These are phyloP conservation scores for Ophiocordyceps camponoti-saundersi DNA, from an alignment of 2,329 filamentous ascomycete genomes.

Conservation along the genomic window DNA sequence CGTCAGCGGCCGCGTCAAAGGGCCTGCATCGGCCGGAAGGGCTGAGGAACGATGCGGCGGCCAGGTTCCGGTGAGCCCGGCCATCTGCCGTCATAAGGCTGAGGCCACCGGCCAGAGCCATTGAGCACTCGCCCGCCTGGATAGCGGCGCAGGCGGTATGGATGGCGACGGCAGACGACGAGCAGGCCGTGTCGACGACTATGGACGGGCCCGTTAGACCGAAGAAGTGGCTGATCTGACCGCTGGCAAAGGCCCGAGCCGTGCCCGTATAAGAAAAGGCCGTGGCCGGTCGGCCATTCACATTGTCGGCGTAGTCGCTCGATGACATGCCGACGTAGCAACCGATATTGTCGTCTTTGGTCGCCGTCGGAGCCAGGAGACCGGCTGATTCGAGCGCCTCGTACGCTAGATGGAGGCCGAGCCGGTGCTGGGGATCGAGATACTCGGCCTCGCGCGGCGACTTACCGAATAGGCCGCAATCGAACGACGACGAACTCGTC, in stretches of 20 bases:
- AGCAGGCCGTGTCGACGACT: constrained; percentile 3
- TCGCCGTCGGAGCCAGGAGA: constrained; percentile 1
- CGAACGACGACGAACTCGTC: constrained; percentile 5
- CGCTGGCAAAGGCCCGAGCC: background rate
- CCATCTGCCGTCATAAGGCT: constrained; percentile 52
- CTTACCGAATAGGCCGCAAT: constrained; percentile 13
- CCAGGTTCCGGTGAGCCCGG: constrained; percentile 41
- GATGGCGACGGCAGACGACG: background rate
- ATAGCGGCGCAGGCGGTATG: constrained; percentile 2
- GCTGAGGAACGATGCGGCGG: constrained; percentile 48
- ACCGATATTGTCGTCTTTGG: constrained; percentile 5
- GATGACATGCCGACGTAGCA: constrained; percentile 10
- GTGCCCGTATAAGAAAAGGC: constrained; percentile 12
- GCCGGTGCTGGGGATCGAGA: constrained; percentile 17
- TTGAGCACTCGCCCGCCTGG: constrained; percentile 23
- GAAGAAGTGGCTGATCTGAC: constrained; percentile 3
- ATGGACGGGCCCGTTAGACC: constrained; percentile 2
- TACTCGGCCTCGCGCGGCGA: constrained; percentile 9
- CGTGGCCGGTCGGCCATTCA: constrained; percentile 8
- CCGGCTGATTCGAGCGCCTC: constrained; percentile 12
- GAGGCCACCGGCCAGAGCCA: constrained; percentile 43
- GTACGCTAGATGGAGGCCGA: constrained; percentile 16
- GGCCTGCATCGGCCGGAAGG: constrained; percentile 25
- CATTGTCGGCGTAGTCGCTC: constrained; percentile 10
- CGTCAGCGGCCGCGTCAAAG: constrained; percentile 44